These are phyloP conservation scores for Acmispon strigosus DNA, from an alignment of 306 rosid species.

Conservation along the genomic window DNA sequence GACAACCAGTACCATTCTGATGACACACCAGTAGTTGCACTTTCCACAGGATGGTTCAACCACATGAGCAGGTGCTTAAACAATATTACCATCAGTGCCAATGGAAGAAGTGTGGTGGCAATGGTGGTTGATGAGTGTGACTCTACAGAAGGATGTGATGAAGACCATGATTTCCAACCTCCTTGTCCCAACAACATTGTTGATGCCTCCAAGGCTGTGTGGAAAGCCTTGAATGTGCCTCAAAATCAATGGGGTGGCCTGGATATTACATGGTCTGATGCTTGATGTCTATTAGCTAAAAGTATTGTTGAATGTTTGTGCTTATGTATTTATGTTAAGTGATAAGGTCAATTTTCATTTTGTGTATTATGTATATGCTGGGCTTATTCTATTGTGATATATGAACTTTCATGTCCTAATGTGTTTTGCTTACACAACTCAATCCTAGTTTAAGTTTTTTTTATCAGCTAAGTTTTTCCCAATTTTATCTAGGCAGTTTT, in stretches of 20 bases:
- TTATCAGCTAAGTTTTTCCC: too few species aligned
- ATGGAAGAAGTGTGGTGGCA: conserved; percentile 32
- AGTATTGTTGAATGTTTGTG: too few species aligned
- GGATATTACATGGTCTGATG: conserved; percentile 10
- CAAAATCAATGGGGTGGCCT: not conserved
- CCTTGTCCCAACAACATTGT: conserved; percentile 35
- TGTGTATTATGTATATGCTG: too few species aligned
- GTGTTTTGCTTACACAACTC: too few species aligned
- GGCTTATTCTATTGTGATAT: too few species aligned
- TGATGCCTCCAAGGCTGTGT: conserved; percentile 27
- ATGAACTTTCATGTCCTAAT: too few species aligned
- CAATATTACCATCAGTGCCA: conserved; percentile 25
- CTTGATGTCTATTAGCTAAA: too few species aligned
- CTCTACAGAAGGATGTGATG: conserved; percentile 39
- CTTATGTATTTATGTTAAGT: too few species aligned
- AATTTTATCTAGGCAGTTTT: too few species aligned
- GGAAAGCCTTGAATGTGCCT: conserved; percentile 19
- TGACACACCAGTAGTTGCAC: conserved; percentile 16
- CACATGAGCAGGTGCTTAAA: conserved; percentile 22
- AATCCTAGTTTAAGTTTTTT: too few species aligned
- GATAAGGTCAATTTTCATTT: too few species aligned
- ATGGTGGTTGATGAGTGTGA: conserved; percentile 49
- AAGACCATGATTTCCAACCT: conserved; percentile 31
- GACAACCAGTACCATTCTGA: conserved; percentile 26
- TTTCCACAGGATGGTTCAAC: conserved; percentile 41